Base-by-base conservation (phyloP, 345 rosid genomes). In the Gossypium turneri region DNA sequence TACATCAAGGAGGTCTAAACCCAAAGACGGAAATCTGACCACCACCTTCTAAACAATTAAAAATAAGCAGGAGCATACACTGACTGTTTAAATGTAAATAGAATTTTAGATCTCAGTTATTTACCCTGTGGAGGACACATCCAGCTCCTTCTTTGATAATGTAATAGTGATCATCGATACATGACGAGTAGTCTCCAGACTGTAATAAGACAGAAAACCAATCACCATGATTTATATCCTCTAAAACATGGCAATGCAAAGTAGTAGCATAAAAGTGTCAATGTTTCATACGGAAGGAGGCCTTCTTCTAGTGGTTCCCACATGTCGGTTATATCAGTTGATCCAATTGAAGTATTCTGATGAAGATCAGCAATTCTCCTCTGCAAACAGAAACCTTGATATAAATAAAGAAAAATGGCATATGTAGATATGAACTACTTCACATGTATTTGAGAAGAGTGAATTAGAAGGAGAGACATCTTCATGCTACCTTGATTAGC, bases 261-360 rank as follows among this genome's bases (percentile, higher is more conserved):
- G 68, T 17, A 66, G 44, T 24, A 53, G 8, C 15, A 59, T 25
- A 66, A 62, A 75, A 20, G 67, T 51, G 67, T 51, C 13, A 5
- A 11, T 43, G 47, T 75, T 62, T 43, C 90, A 79, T 85, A 92
- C 94, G 88, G 89, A 41, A 86, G 85, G 73, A 90, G 94, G 81
- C 93, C 95, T 86, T 89, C 95, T 81, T 90, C 97, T 15, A 84
- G 78, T 55, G 97, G 97, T 82, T 90, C 97, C 97, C 95, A 92
- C 72, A 82, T 89, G 76, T 90, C 97, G 22, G 91, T 92, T 63
- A 90, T 90, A 81, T 92, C 92, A 4, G 88, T 90, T 78, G 97
- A 92, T 81, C 95, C 93, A 85, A 87, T 85, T 27, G 86, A 79
- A 44, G 94, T 90, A 76, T 81, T 85, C 78, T 89, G 95, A 75